A percentile compares a stretch with the other conserved stretches of the same genome.
Conservation (phyloP, 805 yeast species). For the Groenewaldozyma salmanticensis region DNA sequence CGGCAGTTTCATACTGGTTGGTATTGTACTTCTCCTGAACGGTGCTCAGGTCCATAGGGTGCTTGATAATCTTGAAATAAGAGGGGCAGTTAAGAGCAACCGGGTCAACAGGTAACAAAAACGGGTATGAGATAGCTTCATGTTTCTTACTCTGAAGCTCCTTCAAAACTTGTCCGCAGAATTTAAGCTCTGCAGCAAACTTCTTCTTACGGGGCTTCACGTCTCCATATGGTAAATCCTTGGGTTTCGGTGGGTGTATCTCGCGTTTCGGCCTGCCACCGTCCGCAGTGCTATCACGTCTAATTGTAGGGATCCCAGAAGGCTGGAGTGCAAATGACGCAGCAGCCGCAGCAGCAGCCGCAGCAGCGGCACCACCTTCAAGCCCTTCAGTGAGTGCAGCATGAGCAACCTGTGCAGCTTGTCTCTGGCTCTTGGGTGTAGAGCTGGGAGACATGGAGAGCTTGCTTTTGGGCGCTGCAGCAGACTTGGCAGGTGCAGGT, state of each 20-base stretch:
- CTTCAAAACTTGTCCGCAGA: conserved; percentile 70
- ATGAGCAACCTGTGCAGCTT: conserved; percentile 19
- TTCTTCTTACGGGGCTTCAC: conserved; percentile 86
- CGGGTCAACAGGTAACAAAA: conserved; percentile 89
- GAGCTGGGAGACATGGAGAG: conserved; percentile 12
- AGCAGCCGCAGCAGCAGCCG: conserved; percentile 18
- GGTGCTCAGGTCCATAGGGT: conserved; percentile 93
- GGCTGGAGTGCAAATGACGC: conserved; percentile 27
- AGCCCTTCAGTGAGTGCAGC: conserved; percentile 18
- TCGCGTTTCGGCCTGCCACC: conserved; percentile 85
- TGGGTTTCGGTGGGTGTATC: conserved; percentile 92
- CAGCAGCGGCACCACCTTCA: conserved; percentile 18
- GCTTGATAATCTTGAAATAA: conserved; percentile 73
- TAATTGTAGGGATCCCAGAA: conserved; percentile 49
- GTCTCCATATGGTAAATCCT: conserved; percentile 80
- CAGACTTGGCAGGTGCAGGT: conserved; percentile 11
- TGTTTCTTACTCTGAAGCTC: conserved; percentile 79
- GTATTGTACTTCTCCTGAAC: conserved; percentile 69
- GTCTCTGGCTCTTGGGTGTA: conserved; percentile 22
- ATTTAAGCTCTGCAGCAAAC: conserved; percentile 79
- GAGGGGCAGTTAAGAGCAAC: conserved; percentile 89
- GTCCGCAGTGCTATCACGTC: conserved; percentile 57
- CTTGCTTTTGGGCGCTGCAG: conserved; percentile 18
- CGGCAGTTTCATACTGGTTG: conserved; percentile 82
- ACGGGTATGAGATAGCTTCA: conserved; percentile 79